Base-by-base conservation (phyloP, 129 eudicot genomes). In the Artemisia annua region DNA sequence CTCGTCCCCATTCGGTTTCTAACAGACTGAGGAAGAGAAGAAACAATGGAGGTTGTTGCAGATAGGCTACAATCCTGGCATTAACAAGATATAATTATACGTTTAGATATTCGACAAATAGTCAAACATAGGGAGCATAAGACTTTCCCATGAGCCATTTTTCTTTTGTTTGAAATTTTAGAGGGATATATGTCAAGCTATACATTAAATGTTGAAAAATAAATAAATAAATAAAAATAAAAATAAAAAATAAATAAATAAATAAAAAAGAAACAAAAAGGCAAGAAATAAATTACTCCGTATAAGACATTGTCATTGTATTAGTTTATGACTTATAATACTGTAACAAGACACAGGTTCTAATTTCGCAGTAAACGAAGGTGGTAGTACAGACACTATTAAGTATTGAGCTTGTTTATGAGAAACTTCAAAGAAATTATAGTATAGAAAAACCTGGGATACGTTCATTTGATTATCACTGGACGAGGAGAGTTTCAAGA, bases 1-100 rank as follows among this genome's bases (percentile, higher is more conserved):
- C 78, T 70, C 66, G 80, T n/a, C 61, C 88, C 88, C 88, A 87
- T 79, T 53, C 80, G 76, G 54, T 74, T 81, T 82, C 69, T 83
- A 70, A 89, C 16, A 3, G 87, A 48, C 58, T 18, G 24, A 1
- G 98, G 98, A 74, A 92, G 90, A 66, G 55, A 79, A 59, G 95
- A 87, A 44, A 89, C 90, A 13, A 89, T 76, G 66, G 83, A 68
- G 18, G 86, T 72, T 1, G 87, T 81, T 65, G 89, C 86, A 56
- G 84, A 76, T 79, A 82, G 76, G 78, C 95, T 87, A 80, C 88
- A 89, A 75, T 89, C 98, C 98, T 92, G 82, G 20, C 12, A 62
- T 78, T 73, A 13, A 63, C 10, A 62, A 43, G 32, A 63, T 35
- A 46, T 24, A 56, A 15, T 9, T 55, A 55, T 20, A 13, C 7